phyloP scores from a whole-genome alignment of 176 grass and related monocot genomes.

The maize (Zea mays) region DNA sequence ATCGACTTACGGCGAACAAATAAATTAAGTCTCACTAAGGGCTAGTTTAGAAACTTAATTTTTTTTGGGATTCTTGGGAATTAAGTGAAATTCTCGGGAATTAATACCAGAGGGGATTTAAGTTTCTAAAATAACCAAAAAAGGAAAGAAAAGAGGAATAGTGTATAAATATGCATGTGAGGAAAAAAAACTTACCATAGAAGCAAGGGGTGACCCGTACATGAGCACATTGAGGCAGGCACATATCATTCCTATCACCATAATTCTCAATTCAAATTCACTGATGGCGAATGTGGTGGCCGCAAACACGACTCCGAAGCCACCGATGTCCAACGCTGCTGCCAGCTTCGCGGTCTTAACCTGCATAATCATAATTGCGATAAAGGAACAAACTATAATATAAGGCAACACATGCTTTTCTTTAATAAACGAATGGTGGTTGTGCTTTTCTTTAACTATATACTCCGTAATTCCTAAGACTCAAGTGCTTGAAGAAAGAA shows the following conservation, averaged over 20 bases:
- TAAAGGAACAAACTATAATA: too few relatives aligned
- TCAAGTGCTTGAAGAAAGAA: too few relatives aligned
- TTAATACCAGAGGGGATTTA: too few relatives aligned
- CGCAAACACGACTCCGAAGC: constrained; percentile 50
- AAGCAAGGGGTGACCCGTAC: constrained; percentile 66
- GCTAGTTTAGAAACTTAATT: too few relatives aligned
- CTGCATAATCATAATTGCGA: constrained; percentile 26
- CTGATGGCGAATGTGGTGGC: constrained; percentile 40
- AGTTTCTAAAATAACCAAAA: too few relatives aligned
- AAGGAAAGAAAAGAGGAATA: too few relatives aligned
- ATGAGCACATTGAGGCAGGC: constrained; percentile 54
- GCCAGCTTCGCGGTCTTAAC: constrained; percentile 43
- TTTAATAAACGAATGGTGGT: too few relatives aligned
- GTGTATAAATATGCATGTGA: neutral
- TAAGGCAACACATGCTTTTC: too few relatives aligned
- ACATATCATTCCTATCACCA: constrained; percentile 50
- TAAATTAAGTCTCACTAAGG: neutral
- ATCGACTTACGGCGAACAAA: neutral
- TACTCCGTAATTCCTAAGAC: too few relatives aligned
- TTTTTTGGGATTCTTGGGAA: too few relatives aligned
- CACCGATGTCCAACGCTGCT: constrained; percentile 40
- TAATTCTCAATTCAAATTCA: constrained; percentile 37
- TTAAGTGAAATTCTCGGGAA: too few relatives aligned
- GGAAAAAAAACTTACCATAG: constrained; percentile 45
- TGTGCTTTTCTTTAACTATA: too few relatives aligned